These are phyloP conservation scores for Trifolium subterraneum DNA, from an alignment of 306 rosid species.

Conservation along the genomic window DNA sequence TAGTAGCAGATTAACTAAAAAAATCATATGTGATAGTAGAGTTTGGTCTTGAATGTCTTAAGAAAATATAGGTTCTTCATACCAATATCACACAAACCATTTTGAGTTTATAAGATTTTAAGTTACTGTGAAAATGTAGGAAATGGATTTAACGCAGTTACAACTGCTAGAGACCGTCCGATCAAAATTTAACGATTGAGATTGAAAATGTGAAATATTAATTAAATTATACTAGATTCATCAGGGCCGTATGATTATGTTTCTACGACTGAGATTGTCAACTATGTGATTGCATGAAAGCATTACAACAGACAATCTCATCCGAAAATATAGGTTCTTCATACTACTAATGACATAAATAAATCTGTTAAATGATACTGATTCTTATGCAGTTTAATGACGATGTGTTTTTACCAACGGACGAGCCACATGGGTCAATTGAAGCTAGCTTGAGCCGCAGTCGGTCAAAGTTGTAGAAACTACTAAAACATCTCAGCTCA, in stretches of 20 bases:
- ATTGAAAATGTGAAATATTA: no score
- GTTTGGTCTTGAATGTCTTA: slow-evolving; percentile 7
- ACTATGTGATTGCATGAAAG: no score
- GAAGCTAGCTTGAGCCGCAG: slow-evolving; percentile 82
- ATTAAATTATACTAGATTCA: no score
- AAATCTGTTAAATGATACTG: slow-evolving; percentile 17
- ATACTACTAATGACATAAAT: neutral
- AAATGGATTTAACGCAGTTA: no score
- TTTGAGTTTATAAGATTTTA: neutral
- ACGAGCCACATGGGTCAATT: slow-evolving; percentile 94
- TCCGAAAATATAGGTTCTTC: no score
- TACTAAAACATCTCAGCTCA: slow-evolving; percentile 24
- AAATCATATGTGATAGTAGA: neutral
- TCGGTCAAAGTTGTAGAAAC: slow-evolving; percentile 73
- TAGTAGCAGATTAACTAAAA: neutral
- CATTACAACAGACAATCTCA: no score
- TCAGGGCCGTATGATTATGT: no score
- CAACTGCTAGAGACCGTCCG: no score
- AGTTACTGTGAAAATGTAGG: neutral
- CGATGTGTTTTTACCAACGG: slow-evolving; percentile 92
- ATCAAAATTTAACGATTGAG: no score
- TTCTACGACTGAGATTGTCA: no score
- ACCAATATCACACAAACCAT: neutral
- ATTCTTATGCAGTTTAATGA: slow-evolving; percentile 71
- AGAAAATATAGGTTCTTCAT: neutral